Evolutionary conservation across 2,329 filamentous ascomycete species (phyloP), one percentile per base, ranked within the genome.

Genomic region (Aspergillus niger): DNA sequence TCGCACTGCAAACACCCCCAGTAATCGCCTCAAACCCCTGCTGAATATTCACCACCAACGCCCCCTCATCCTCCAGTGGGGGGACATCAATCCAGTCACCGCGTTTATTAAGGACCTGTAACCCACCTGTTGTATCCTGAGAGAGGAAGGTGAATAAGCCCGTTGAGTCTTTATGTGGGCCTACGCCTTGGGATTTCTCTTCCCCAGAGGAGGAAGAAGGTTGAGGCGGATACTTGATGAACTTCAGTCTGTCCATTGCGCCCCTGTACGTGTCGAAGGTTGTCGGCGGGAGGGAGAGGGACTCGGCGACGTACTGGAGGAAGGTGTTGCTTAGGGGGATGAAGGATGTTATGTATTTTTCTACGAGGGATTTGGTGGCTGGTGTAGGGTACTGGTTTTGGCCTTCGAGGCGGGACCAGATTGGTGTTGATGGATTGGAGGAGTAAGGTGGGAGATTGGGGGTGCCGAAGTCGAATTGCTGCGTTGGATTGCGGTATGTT

Each of bases 1-100:
- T 77, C 8, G 73, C 72, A 10, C 81, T 78, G 65, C 83, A 85
- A 2, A 85, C 79, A 3, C 83, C 83, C 11, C 80, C 81, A 0
- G 83, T 85, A 51, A 86, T 72, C 0, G 83, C 83, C 65, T 86
- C 83, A 58, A 86, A 80, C 0, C 83, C 83, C 65, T 85, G 83
- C 57, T 74, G 72, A 17, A 82, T 80, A 52, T 82, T 82, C 56
- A 82, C 76, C 0, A 82, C 79, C 39, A 82, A 70, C 7, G 79
- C 78, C 0, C 76, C 79, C 8, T 75, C 70, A 6, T 36, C 32
- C 1, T 36, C 4, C 1, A 81, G 71, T 0, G 80, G 79, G 26
- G 73, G 72, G 6, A 77, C 80, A 50, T 79, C 74, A 17, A 82
- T 74, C 80, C 79, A 82, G 24, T 75, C 70, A 0, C 79, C 80